phyloP scores from a whole-genome alignment of 257 asterid species.

The Solanum ossicruentum region DNA sequence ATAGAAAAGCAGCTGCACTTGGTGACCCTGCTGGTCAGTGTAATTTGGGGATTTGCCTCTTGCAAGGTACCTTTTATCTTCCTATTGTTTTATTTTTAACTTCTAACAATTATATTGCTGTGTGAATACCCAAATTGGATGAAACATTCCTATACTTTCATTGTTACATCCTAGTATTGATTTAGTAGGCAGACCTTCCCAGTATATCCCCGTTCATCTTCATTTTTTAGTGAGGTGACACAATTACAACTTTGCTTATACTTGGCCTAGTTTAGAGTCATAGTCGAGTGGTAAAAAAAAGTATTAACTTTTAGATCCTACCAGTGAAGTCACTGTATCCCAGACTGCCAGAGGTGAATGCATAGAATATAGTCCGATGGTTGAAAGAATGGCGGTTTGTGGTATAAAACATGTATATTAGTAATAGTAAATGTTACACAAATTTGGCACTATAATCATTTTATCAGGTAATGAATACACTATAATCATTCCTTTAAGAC shows the following conservation, averaged over 20 bases:
- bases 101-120: too few species aligned
- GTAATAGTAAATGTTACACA: neutral
- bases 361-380: neutral
- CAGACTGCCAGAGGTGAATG: neutral
- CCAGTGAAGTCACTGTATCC: neutral
- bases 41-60: constrained; percentile 63
- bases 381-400: neutral
- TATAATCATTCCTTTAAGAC: neutral
- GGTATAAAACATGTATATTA: neutral
- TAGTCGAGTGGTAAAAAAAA: neutral
- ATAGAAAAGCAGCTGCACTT: constrained; percentile 54
- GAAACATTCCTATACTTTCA: neutral
- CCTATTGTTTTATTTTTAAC: too few species aligned
- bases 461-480: too few species aligned
- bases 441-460: neutral
- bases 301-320: neutral
- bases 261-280: neutral
- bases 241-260: neutral
- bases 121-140: too few species aligned
- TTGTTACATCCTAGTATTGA: too few species aligned
- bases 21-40: constrained; percentile 71
- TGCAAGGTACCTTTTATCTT: constrained; percentile 20
- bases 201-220: neutral
- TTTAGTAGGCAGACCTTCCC: too few species aligned
- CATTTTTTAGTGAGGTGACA: neutral